phyloP scores from a whole-genome alignment of 306 rosid species.

The Herpetospermum pedunculosum region DNA sequence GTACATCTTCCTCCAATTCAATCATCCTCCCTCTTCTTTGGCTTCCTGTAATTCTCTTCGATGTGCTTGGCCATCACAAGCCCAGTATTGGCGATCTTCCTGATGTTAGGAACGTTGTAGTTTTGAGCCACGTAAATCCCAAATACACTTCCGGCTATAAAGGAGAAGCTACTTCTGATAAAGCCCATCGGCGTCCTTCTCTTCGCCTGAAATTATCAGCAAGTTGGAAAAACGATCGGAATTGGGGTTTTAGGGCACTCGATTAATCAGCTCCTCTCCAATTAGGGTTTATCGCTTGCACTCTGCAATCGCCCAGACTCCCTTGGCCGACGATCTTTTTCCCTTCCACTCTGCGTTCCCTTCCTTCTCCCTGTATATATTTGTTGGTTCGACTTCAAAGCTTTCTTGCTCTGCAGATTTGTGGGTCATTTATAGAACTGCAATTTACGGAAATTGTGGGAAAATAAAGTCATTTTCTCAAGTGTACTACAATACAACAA shows the following conservation, averaged over 20 bases:
- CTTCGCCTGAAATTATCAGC: neutral
- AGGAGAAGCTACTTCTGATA: conserved; percentile 24
- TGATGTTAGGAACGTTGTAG: conserved; percentile 32
- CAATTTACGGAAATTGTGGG: too few relatives aligned
- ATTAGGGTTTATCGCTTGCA: neutral
- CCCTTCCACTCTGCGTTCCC: too few relatives aligned
- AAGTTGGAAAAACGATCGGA: neutral
- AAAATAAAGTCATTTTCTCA: too few relatives aligned
- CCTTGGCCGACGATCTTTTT: neutral
- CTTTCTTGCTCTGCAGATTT: too few relatives aligned
- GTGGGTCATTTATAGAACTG: too few relatives aligned
- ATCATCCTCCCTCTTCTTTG: conserved; percentile 28
- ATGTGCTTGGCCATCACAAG: conserved; percentile 23
- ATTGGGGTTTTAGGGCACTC: neutral
- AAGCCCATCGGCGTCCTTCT: conserved; percentile 21
- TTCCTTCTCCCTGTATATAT: too few relatives aligned
- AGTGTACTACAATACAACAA: too few relatives aligned
- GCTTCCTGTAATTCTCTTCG: conserved; percentile 38
- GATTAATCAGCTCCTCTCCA: neutral
- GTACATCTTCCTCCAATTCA: neutral
- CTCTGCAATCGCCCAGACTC: neutral
- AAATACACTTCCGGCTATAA: conserved; percentile 16
- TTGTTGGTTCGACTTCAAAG: too few relatives aligned
- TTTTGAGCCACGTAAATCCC: conserved; percentile 40
- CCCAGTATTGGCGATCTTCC: conserved; percentile 24